phyloP scores from a whole-genome alignment of 2,329 filamentous ascomycete species.

The Byssochlamys sp. region DNA sequence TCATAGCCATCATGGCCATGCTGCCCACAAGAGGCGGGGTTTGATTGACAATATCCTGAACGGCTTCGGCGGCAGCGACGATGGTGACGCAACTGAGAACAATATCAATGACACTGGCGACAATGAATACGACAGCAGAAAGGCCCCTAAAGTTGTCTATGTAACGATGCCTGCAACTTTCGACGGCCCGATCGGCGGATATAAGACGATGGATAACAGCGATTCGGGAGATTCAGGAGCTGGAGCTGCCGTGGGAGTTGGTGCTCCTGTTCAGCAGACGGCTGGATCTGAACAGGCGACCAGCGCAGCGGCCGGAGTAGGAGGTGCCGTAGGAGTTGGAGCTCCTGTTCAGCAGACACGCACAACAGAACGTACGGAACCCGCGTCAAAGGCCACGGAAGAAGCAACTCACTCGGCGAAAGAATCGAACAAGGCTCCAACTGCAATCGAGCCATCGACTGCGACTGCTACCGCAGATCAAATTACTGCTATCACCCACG shows the following conservation, averaged over 20 bases:
- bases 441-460: slow-evolving; percentile 2
- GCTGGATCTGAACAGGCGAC: not conserved
- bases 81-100: not conserved
- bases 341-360: not conserved
- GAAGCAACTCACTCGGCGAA: not conserved
- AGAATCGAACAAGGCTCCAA: not conserved
- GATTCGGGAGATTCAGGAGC: slow-evolving; percentile 2
- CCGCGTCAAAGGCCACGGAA: not conserved
- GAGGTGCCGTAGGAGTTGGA: not conserved
- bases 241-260: not conserved
- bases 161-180: slow-evolving; percentile 46
- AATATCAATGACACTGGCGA: slow-evolving; percentile 1
- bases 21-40: slow-evolving; percentile 4
- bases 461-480: slow-evolving; percentile 5
- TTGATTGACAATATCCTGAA: slow-evolving; percentile 9
- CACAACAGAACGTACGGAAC: not conserved
- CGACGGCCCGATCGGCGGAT: slow-evolving; percentile 41
- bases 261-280: not conserved
- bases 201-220: slow-evolving; percentile 27
- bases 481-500: slow-evolving; percentile 3
- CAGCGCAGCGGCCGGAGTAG: not conserved
- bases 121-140: not conserved
- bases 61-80: not conserved
- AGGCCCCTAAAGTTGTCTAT: slow-evolving; percentile 33
- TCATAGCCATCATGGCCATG: slow-evolving; percentile 22